Conservation (phyloP, 2,329 filamentous ascomycete species). For the Paecilomyces sp. region DNA sequence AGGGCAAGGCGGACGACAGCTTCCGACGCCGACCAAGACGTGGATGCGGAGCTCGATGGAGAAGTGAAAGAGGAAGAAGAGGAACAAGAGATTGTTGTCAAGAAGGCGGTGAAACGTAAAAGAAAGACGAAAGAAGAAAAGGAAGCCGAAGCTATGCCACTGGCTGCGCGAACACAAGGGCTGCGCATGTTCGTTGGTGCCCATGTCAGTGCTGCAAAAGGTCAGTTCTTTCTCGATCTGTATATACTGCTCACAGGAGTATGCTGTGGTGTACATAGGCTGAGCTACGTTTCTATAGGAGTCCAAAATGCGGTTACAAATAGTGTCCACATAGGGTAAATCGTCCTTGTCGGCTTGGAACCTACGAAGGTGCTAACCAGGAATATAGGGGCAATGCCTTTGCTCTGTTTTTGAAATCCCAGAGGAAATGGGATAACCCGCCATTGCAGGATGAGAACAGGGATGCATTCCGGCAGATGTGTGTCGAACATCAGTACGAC, state of each 20-base stretch:
- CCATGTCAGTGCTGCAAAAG: constrained; percentile 84
- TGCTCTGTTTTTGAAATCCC: constrained; percentile 90
- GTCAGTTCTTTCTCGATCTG: constrained; percentile 37
- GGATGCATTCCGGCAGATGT: constrained; percentile 62
- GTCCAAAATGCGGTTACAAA: constrained; percentile 84
- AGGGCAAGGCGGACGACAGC: background rate
- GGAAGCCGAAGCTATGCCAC: constrained; percentile 50
- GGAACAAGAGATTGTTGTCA: constrained; percentile 11
- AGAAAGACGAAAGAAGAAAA: constrained; percentile 50
- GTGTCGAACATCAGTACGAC: constrained; percentile 64
- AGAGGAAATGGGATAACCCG: constrained; percentile 88
- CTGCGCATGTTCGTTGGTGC: constrained; percentile 83
- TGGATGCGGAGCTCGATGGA: constrained; percentile 1
- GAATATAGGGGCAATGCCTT: constrained; percentile 71
- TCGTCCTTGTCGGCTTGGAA: background rate
- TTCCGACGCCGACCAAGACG: background rate
- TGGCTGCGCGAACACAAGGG: constrained; percentile 62
- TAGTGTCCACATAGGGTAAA: constrained; percentile 62
- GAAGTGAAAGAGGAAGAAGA: constrained; percentile 13
- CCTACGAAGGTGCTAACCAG: background rate
- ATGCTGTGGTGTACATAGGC: constrained; percentile 7
- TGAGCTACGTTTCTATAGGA: constrained; percentile 43
- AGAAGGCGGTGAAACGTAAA: constrained; percentile 25
- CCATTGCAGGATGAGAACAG: constrained; percentile 62
- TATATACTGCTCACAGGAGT: background rate